phyloP scores from a whole-genome alignment of 1,284 basidiomycete genomes.

The Pseudozyma sp. region DNA sequence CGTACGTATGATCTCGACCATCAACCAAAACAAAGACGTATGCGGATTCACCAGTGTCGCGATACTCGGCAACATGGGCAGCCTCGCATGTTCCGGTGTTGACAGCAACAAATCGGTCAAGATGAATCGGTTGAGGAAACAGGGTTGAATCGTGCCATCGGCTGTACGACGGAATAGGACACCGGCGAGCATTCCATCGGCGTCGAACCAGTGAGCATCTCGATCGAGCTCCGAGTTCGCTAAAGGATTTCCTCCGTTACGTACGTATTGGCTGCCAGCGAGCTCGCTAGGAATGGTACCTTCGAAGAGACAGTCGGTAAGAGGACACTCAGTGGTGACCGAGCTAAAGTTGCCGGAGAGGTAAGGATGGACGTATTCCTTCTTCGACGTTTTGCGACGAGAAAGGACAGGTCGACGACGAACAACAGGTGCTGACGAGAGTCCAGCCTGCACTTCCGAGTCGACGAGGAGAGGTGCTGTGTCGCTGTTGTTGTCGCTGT shows the following conservation, averaged over 20 bases:
- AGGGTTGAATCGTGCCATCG: slow-evolving; percentile 53
- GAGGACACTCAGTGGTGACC: slow-evolving; percentile 61
- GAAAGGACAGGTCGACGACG: slow-evolving; percentile 37
- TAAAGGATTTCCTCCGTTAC: slow-evolving; percentile 72
- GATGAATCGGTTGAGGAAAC: slow-evolving; percentile 69
- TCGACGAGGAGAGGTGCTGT: slow-evolving; percentile 7
- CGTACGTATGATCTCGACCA: slow-evolving; percentile 70
- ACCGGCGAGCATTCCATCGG: slow-evolving; percentile 71
- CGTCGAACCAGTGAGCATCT: slow-evolving; percentile 68
- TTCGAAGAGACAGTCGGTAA: slow-evolving; percentile 61
- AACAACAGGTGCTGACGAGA: slow-evolving; percentile 11
- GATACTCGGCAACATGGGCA: slow-evolving; percentile 71
- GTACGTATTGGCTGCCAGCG: slow-evolving; percentile 70
- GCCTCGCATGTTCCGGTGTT: slow-evolving; percentile 51
- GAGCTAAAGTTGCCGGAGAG: slow-evolving; percentile 69
- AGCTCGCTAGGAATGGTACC: slow-evolving; percentile 67
- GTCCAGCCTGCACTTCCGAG: slow-evolving; percentile 13
- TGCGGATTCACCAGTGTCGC: slow-evolving; percentile 72
- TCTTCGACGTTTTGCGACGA: slow-evolving; percentile 38
- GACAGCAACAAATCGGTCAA: slow-evolving; percentile 69
- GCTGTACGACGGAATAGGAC: slow-evolving; percentile 69
- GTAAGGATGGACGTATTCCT: slow-evolving; percentile 64
- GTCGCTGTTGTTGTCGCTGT: slow-evolving; percentile 19
- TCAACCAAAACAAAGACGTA: slow-evolving; percentile 68
- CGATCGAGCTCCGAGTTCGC: slow-evolving; percentile 52